Evolutionary conservation across 306 rosid genomes (phyloP), one percentile per base, ranked within the genome.

Genomic region (Gynostemma pentaphyllum): DNA sequence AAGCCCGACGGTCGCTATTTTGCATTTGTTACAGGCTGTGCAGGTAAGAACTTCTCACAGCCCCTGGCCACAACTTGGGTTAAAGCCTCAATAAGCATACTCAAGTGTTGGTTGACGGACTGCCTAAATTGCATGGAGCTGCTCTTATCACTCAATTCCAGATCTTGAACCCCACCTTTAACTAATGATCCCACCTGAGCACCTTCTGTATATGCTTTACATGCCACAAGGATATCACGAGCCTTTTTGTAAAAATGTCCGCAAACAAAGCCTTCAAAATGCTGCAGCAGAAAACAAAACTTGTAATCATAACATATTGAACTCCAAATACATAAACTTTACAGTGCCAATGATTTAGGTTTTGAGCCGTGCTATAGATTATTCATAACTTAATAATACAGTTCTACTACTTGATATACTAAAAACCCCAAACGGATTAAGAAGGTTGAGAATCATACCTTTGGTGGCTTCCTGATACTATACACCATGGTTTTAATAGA

Each of bases 121-220:
- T 32, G 41, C 76, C 78, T 70, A 40, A 90, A 90, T 24, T 41
- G 34, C 54, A 48, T 66, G 14, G 97, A 83, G 82, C 85, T 75
- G 82, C 97, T 87, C 79, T 76, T 75, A 77, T 87, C 87, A 45
- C 95, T 80, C 42, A 55, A 79, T 30, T 83, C 88, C 29, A 85
- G 87, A 61, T 87, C 95, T 71, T 83, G 95, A 74, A 83, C 90
- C 30, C 94, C 95, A 46, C 87, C 95, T 78, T 80, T 80, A 37
- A 73, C 94, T 69, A 81, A 74, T 72, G 87, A 87, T 7, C 97
- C 97, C 52, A 87, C 96, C 74, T 85, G 94, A 76, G 95, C 90
- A 41, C 97, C 97, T 57, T 80, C 87, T 75, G 72, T 76, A 66
- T 87, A 87, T 28, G 95, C 87, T 77, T 82, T 82, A 63, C 91